These are phyloP conservation scores for Paraconiothyrium brasiliense DNA, from an alignment of 2,329 filamentous ascomycete genomes.

Conservation along the genomic window DNA sequence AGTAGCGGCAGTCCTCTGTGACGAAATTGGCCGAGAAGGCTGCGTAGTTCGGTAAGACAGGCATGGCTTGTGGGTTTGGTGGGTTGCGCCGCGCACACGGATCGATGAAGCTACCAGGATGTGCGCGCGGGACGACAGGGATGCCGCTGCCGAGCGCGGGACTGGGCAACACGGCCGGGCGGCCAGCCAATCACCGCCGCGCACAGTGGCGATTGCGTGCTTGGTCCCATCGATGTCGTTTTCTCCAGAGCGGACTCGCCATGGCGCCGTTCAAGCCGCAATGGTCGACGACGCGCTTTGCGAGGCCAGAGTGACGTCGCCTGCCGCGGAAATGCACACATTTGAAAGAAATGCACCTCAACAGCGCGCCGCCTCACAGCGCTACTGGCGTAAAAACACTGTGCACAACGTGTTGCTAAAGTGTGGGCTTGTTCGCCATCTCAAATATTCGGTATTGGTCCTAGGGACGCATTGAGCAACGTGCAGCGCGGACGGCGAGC, in stretches of 20 bases:
- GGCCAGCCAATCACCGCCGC: conserved; percentile 32
- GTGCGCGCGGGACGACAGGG: conserved; percentile 37
- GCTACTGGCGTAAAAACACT: background rate
- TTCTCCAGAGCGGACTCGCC: conserved; percentile 19
- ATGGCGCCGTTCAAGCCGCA: background rate
- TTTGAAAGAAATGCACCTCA: background rate
- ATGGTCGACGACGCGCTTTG: background rate
- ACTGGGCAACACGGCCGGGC: conserved; percentile 23
- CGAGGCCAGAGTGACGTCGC: background rate
- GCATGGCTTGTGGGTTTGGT: conserved; percentile 24
- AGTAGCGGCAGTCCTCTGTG: background rate
- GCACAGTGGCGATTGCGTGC: conserved; percentile 43
- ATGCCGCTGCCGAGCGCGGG: conserved; percentile 33
- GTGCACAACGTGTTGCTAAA: background rate
- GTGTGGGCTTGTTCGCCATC: background rate
- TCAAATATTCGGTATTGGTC: background rate
- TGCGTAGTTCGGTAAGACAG: conserved; percentile 15
- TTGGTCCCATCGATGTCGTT: conserved; percentile 44
- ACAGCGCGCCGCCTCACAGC: background rate
- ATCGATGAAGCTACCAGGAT: conserved; percentile 34
- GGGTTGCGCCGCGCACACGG: conserved; percentile 23
- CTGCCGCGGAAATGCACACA: background rate
- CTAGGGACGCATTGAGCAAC: background rate
- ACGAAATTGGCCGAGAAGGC: conserved; percentile 15
- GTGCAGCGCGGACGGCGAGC: background rate